These are phyloP conservation scores for Dryas drummondii DNA, from an alignment of 306 rosid species.

Conservation along the genomic window DNA sequence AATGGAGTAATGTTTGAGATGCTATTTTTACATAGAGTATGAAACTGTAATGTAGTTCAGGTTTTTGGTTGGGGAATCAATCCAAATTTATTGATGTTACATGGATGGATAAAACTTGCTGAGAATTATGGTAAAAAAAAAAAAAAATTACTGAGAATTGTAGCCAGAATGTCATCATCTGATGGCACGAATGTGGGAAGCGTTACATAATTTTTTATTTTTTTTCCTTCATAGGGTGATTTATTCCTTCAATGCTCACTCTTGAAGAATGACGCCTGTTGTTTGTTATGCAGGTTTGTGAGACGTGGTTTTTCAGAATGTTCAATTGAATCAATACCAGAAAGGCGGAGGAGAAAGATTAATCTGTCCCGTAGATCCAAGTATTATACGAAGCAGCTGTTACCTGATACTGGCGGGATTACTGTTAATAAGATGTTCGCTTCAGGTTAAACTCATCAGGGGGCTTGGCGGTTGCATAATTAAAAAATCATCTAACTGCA, in stretches of 20 bases:
- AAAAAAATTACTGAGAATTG: background rate
- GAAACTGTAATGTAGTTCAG: background rate
- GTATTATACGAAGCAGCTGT: slow-evolving; percentile 81
- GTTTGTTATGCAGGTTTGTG: slow-evolving; percentile 70
- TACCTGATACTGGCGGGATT: slow-evolving; percentile 73
- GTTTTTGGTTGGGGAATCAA: background rate
- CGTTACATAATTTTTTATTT: background rate
- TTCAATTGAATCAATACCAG: slow-evolving; percentile 76
- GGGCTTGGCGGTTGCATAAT: background rate
- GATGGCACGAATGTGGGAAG: background rate
- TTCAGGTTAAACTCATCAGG: slow-evolving; percentile 18
- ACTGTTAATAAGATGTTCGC: slow-evolving; percentile 40
- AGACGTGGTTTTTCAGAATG: slow-evolving; percentile 96
- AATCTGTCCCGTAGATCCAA: slow-evolving; percentile 88
- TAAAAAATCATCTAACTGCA: background rate
- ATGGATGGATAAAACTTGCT: background rate
- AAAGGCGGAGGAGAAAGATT: slow-evolving; percentile 59
- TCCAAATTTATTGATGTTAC: background rate
- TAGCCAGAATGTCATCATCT: background rate
- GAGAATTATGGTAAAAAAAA: too few relatives aligned
- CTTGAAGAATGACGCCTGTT: slow-evolving; percentile 5
- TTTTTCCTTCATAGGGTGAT: background rate
- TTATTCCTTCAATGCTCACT: background rate
- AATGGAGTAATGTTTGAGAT: background rate
- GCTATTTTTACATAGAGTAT: background rate